These are phyloP conservation scores for Entomortierella parvispora DNA, from an alignment of 192 early-diverging fungal genomes.

Conservation along the genomic window DNA sequence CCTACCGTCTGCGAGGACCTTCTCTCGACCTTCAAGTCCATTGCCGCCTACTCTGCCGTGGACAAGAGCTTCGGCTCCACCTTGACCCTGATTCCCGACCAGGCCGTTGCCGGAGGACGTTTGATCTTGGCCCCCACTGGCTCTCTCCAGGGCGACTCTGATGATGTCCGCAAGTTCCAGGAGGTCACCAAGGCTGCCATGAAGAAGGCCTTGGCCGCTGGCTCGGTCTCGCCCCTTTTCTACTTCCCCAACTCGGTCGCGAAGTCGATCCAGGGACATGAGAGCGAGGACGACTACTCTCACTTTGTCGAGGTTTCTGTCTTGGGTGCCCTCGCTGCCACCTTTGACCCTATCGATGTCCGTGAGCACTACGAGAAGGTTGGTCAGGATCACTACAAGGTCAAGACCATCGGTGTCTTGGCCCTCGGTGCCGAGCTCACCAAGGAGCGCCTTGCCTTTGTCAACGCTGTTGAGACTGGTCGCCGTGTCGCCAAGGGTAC, in stretches of 20 bases:
- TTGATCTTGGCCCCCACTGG: constrained; percentile 83
- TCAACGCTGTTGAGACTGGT: constrained; percentile 79
- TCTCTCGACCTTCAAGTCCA: constrained; percentile 30
- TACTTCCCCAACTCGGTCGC: constrained; percentile 66
- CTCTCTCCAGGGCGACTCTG: constrained; percentile 75
- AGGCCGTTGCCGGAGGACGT: constrained; percentile 68
- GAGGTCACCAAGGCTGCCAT: constrained; percentile 78
- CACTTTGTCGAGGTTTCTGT: constrained; percentile 79
- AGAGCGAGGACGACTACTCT: constrained; percentile 64
- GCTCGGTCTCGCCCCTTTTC: constrained; percentile 68
- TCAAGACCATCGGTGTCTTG: constrained; percentile 71
- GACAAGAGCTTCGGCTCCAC: constrained; percentile 58
- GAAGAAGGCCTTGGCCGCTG: constrained; percentile 70
- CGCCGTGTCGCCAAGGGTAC: constrained; percentile 72
- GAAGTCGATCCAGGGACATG: background rate
- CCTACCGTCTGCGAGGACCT: constrained; percentile 27
- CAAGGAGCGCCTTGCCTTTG: constrained; percentile 56
- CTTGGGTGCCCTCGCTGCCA: constrained; percentile 75
- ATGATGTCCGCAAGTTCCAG: constrained; percentile 81
- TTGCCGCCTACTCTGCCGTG: constrained; percentile 22
- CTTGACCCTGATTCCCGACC: constrained; percentile 48
- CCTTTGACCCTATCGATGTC: constrained; percentile 84
- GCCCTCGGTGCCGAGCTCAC: constrained; percentile 47
- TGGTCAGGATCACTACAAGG: constrained; percentile 59
- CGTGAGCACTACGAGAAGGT: constrained; percentile 70